Conservation (phyloP, 2,329 filamentous ascomycete species). For the Diaporthe sp. region DNA sequence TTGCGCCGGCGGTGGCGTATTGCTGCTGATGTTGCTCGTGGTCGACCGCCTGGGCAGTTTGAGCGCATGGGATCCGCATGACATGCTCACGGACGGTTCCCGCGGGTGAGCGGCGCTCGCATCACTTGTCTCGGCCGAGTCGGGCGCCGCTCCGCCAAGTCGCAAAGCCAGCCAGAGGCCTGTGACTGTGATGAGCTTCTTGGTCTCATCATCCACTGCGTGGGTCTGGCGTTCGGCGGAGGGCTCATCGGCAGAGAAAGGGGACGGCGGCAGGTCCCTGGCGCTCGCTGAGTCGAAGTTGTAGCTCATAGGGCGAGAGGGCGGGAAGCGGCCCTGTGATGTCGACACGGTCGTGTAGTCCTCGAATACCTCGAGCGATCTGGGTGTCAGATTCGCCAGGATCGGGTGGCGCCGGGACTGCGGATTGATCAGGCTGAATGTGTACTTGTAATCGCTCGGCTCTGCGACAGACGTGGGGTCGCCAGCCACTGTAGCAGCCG, state of each 20-base stretch:
- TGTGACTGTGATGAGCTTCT: slow-evolving; percentile 65
- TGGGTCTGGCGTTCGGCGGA: slow-evolving; percentile 51
- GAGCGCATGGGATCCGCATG: neutral
- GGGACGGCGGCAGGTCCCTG: slow-evolving; percentile 24
- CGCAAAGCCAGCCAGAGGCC: slow-evolving; percentile 66
- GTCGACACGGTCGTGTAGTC: slow-evolving; percentile 72
- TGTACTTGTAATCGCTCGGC: slow-evolving; percentile 62
- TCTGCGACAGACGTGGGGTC: slow-evolving; percentile 44
- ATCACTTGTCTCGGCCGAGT: slow-evolving; percentile 44
- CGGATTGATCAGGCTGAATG: slow-evolving; percentile 82
- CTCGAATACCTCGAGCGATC: slow-evolving; percentile 78
- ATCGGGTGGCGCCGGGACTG: slow-evolving; percentile 79
- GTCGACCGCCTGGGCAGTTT: slow-evolving; percentile 43
- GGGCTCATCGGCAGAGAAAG: slow-evolving; percentile 31
- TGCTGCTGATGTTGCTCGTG: slow-evolving; percentile 23
- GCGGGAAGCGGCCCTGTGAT: slow-evolving; percentile 63
- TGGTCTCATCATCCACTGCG: slow-evolving; percentile 59
- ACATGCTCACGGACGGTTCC: slow-evolving; percentile 37
- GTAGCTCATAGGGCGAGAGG: slow-evolving; percentile 53
- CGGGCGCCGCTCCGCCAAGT: slow-evolving; percentile 56
- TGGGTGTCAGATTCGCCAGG: slow-evolving; percentile 76
- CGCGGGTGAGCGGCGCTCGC: slow-evolving; percentile 47
- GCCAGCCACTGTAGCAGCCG: slow-evolving; percentile 45
- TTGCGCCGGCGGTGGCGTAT: slow-evolving; percentile 11
- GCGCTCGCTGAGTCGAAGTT: slow-evolving; percentile 17